Percentiles rank a stretch among this genome's conserved stretches.
Evolutionary conservation across 441 rosid species (phyloP).

Genomic region (Corymbia citriodora): DNA sequence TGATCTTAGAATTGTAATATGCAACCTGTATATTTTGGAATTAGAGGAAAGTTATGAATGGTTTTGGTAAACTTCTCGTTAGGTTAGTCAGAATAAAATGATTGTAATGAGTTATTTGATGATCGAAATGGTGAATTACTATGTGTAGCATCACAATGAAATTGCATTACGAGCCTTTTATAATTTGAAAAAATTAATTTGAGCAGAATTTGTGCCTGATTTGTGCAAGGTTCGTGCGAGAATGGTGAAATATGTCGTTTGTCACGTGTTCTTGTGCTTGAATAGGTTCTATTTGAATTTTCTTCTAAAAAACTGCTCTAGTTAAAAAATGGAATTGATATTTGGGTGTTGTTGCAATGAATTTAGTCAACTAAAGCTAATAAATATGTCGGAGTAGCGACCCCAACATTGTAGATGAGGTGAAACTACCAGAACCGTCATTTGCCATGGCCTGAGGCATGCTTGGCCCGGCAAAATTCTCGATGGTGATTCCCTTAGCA

Average conservation of each 20-base stretch:
- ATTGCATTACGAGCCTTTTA: background rate
- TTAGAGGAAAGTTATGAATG: background rate
- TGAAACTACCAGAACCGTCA: too few relatives aligned
- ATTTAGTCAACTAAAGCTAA: too few relatives aligned
- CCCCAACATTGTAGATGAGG: too few relatives aligned
- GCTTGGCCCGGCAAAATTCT: constrained; percentile 36
- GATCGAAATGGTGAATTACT: background rate
- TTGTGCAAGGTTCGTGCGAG: background rate
- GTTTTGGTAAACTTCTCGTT: background rate
- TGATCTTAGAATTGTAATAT: background rate
- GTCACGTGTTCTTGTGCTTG: too few relatives aligned
- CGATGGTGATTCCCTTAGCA: constrained; percentile 34
- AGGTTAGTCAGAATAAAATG: background rate
- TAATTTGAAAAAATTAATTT: background rate
- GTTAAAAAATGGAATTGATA: too few relatives aligned
- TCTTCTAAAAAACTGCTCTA: too few relatives aligned
- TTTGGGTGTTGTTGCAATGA: too few relatives aligned
- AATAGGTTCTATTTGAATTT: too few relatives aligned
- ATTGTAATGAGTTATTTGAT: background rate
- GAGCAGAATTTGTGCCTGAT: background rate
- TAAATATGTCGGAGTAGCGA: too few relatives aligned
- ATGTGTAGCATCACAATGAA: background rate
- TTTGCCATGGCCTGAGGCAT: constrained; percentile 28
- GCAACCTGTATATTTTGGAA: background rate
- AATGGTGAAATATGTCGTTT: background rate